Evolutionary conservation across 2,329 filamentous ascomycete species (phyloP), one percentile per base, ranked within the genome.

Genomic region (Cladosporium sp.): DNA sequence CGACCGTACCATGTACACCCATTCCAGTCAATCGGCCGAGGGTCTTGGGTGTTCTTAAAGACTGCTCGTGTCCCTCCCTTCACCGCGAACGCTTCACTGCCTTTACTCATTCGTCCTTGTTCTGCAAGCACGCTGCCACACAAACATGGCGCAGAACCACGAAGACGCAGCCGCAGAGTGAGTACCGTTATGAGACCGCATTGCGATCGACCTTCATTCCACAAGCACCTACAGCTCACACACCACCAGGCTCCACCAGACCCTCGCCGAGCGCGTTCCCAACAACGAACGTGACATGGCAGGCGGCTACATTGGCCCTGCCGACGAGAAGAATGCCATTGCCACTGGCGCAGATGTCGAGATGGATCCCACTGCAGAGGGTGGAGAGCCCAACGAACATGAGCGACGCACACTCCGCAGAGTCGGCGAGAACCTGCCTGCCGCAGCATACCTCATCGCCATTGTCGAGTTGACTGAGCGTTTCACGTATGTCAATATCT

Each of bases 401-500:
- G 77, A 79, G 61, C 70, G 70, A 60, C 66, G 64, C 39, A 75
- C 73, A 1, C 69, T 80, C 24, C 68, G 76, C 54, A 73, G 74
- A 58, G 71, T 79, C n/a, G 73, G 75, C 45, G 77, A 79, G 64
- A 71, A 72, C 44, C 68, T 80, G 3, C 77, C 77, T 44, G 74
- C 73, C 63, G 71, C 73, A 20, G 76, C 77, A 24, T 79, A 77
- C 63, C 62, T 79, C 17, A 74, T 80, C 52, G 77, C 77, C n/a
- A 64, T 79, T 24, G 76, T 80, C 50, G 78, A 80, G 65, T 66
- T 80, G 3, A 78, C 75, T 66, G 78, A 80, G 64, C 73, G 77
- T 5, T 79, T 79, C 64, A 76, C 77, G n/a, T 76, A 73, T 67
- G 76, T 75, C 13, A 1, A 17, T 15, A 19, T 15, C 24, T 4